Evolutionary conservation across 2,329 filamentous ascomycete species (phyloP), one percentile per base, ranked within the genome.

Genomic region (Talaromyces sp.): DNA sequence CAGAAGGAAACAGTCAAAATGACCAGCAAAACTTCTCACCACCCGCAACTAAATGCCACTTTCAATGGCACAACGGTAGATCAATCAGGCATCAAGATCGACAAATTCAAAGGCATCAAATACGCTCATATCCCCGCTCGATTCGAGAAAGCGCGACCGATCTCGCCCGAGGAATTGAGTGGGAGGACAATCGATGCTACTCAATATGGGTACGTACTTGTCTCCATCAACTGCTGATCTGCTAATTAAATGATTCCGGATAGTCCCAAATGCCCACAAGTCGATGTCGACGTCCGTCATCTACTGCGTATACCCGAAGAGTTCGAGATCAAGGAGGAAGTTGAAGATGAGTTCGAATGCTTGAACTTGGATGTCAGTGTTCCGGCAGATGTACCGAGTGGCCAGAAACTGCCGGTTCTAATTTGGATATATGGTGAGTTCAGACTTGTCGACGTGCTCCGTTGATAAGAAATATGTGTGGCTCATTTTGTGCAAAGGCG

Each of bases 371-470:
- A 81, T 23, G 72, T 82, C 3, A 75, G 69, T 4, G 65, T 68
- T 18, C 78, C 71, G 0, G 65, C 66, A 2, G 58, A 55, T 21
- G 37, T 61, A 1, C 11, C 44, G 2, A 7, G 8, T 0, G 31
- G 55, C 3, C 52, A 28, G 0, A 61, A 64, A 1, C 58, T 80
- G 0, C 80, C 79, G 0, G 78, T 82, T 11, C 55, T 81, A 8
- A 63, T 81, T 11, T 82, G 79, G 78, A 78, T 82, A 16, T 77
- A 82, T 63, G 80, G 80, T 73, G 62, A 46, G 44, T 40, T 21
- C 28, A 21, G 1, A 12, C 1, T 9, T 42, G 1, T 18, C 7
- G 16, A n/a, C 0, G 3, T 7, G 11, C 35, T 6, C 14, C 5
- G 21, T 25, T 11, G 12, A 12, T 3, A 44, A 31, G 6, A 25